Percentiles rank a stretch among this genome's conserved stretches.
These are phyloP conservation scores for Urostyla sp. DNA, from an alignment of 73 alveolate species.

Conservation along the genomic window DNA sequence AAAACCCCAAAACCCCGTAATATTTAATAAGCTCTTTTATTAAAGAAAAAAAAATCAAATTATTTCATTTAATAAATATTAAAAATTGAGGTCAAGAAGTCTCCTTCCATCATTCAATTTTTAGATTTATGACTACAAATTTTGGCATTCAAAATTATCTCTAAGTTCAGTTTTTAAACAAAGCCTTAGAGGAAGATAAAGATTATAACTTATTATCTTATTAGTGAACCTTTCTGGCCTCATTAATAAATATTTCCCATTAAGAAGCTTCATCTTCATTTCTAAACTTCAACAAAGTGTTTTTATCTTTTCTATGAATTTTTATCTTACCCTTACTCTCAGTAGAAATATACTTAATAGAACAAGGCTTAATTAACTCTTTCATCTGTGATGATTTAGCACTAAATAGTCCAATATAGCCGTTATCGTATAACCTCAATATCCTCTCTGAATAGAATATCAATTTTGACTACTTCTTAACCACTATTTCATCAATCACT, in stretches of 20 bases:
- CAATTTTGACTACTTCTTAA: constrained; percentile 34
- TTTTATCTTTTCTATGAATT: constrained; percentile 5
- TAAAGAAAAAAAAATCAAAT: no score
- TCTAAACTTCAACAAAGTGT: constrained; percentile 4
- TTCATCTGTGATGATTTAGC: neutral
- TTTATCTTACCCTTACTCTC: constrained; percentile 36
- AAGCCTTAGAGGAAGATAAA: no score
- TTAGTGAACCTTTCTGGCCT: neutral
- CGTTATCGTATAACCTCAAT: constrained; percentile 38
- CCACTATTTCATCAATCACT: constrained; percentile 5
- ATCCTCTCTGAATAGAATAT: constrained; percentile 45
- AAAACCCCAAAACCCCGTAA: no score
- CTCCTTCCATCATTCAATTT: no score
- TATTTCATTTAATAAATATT: no score
- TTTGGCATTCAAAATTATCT: no score
- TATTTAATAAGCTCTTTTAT: no score
- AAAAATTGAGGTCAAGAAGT: no score
- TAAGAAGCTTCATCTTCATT: neutral
- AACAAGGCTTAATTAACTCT: neutral
- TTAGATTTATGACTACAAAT: no score
- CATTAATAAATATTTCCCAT: neutral
- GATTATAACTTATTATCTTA: no score
- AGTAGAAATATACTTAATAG: neutral
- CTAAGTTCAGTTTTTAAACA: no score
- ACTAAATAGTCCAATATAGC: constrained; percentile 29